Percentiles rank a stretch among this genome's conserved stretches.
Conservation (phyloP, 2,329 filamentous ascomycete species). For the Verticillium isaacii region DNA sequence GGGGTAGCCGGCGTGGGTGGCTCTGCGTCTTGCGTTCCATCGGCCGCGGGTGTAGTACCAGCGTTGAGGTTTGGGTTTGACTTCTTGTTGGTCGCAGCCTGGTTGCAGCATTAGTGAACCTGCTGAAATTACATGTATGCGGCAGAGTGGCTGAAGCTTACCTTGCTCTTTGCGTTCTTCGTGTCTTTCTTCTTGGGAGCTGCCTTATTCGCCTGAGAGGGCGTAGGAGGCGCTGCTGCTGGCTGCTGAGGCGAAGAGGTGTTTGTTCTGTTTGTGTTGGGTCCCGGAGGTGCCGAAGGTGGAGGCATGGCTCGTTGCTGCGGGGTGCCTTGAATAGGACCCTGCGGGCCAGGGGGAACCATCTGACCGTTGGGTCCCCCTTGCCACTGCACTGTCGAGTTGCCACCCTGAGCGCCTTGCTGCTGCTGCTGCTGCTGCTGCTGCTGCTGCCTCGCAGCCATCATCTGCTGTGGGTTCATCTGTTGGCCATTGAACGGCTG, state of each 20-base stretch:
- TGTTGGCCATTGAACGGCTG: conserved; percentile 46
- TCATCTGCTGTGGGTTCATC: conserved; percentile 59
- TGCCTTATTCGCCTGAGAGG: conserved; percentile 66
- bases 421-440: conserved; percentile 22
- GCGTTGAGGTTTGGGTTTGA: conserved; percentile 50
- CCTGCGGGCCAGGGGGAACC: conserved; percentile 39
- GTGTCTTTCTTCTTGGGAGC: conserved; percentile 73
- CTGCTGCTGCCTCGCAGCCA: conserved; percentile 39
- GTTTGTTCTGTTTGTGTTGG: conserved; percentile 47
- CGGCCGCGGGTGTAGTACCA: conserved; percentile 53
- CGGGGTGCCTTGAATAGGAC: conserved; percentile 60
- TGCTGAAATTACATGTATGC: neutral
- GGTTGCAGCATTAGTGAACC: conserved; percentile 10
- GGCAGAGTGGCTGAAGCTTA: conserved; percentile 31
- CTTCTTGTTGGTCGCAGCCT: conserved; percentile 58
- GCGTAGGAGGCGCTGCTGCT: conserved; percentile 69
- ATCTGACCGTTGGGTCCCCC: conserved; percentile 37
- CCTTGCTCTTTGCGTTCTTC: conserved; percentile 64
- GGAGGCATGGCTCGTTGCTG: conserved; percentile 68
- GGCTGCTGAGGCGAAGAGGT: conserved; percentile 60
- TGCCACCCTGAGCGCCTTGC: conserved; percentile 22
- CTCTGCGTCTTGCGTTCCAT: conserved; percentile 51
- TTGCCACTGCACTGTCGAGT: conserved; percentile 43
- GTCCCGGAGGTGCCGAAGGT: conserved; percentile 53
- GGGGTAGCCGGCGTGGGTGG: conserved; percentile 58